phyloP scores from a whole-genome alignment of 345 rosid genomes.

The Anastatica hierochuntica region DNA sequence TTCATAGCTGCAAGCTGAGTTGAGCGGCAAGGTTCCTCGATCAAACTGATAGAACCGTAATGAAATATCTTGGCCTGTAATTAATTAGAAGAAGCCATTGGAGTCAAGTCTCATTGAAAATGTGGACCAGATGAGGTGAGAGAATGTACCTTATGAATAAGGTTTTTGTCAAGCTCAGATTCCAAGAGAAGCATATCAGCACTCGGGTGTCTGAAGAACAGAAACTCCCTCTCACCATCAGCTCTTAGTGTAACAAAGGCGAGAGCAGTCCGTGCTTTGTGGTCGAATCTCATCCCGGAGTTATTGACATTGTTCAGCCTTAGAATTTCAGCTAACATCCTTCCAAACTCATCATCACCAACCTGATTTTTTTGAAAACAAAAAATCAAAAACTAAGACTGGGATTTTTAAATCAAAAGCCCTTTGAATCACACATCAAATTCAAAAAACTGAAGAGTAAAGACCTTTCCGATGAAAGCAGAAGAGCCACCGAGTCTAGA shows the following conservation, averaged over 20 bases:
- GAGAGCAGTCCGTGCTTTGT: constrained; percentile 73
- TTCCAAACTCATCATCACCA: constrained; percentile 94
- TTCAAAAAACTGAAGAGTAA: background rate
- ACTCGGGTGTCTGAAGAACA: constrained; percentile 95
- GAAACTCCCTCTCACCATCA: constrained; percentile 97
- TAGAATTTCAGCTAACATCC: constrained; percentile 75
- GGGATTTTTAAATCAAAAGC: no score
- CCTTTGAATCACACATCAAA: no score
- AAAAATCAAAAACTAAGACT: background rate
- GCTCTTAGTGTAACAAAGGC: constrained; percentile 84
- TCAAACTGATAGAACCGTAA: constrained; percentile 94
- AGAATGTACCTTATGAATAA: constrained; percentile 53
- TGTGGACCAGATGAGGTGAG: background rate
- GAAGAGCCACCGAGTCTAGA: constrained; percentile 89
- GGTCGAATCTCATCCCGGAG: constrained; percentile 76
- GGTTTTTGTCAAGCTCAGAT: constrained; percentile 65
- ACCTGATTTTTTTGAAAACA: constrained; percentile 30
- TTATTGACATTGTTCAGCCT: constrained; percentile 66
- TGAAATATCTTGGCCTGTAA: constrained; percentile 87
- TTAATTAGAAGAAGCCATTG: background rate
- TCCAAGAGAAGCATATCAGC: constrained; percentile 94
- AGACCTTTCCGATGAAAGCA: constrained; percentile 94
- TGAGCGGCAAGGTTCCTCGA: constrained; percentile 86
- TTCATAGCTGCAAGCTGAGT: constrained; percentile 90
- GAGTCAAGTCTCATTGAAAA: background rate